A percentile compares a stretch with the other conserved stretches of the same genome.
Evolutionary conservation across 2,329 filamentous ascomycete species (phyloP).

Genomic region (Fusarium mangiferae): DNA sequence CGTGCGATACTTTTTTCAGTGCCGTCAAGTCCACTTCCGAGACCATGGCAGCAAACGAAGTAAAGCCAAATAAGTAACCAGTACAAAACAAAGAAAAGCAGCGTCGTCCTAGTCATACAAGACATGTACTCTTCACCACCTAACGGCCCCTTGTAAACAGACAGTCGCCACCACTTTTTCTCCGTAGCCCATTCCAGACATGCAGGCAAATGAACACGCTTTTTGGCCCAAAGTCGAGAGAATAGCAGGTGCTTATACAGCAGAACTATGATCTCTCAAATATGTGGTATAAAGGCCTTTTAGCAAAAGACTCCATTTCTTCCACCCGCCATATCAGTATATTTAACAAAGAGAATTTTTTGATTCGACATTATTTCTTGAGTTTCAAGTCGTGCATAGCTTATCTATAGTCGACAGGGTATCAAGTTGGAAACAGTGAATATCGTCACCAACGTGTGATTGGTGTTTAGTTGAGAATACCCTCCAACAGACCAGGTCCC

Average conservation of each 20-base stretch:
- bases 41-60: conserved; percentile 8
- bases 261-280: conserved; percentile 43
- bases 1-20: conserved; percentile 6
- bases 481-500: conserved; percentile 74
- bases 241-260: conserved; percentile 49
- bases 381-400: conserved; percentile 34
- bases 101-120: conserved; percentile 49
- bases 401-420: conserved; percentile 34
- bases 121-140: conserved; percentile 38
- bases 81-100: conserved; percentile 35
- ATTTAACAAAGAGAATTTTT: conserved; percentile 45
- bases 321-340: conserved; percentile 40
- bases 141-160: conserved; percentile 34
- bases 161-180: conserved; percentile 42
- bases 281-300: conserved; percentile 46
- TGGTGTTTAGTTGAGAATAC: conserved; percentile 64
- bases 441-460: conserved; percentile 30
- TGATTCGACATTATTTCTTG: conserved; percentile 42
- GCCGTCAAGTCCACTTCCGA: conserved; percentile 2
- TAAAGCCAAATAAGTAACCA: conserved; percentile 32
- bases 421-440: conserved; percentile 34
- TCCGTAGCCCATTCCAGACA: conserved; percentile 52
- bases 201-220: conserved; percentile 55
- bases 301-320: conserved; percentile 46
- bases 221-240: conserved; percentile 51